Evolutionary conservation across 805 yeast genomes (phyloP), one percentile per base, ranked within the genome.

Genomic region (Barnettozyma siamensis): DNA sequence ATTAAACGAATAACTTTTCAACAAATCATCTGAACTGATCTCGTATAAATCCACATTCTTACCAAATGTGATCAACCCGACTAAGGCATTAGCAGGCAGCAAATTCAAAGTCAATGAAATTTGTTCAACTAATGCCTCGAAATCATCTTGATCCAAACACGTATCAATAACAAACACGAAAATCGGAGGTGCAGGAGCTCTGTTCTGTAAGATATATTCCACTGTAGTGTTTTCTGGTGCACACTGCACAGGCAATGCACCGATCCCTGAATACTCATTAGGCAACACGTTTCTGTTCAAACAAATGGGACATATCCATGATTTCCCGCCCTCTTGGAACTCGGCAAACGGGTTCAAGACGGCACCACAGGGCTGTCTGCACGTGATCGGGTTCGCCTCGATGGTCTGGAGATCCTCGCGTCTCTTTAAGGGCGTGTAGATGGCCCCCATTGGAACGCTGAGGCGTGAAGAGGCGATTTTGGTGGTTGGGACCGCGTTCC

Each of bases 221-320:
- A 77, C 64, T 5, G 82, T 74, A 13, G 77, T 57, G 26, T 43
- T 47, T 35, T 44, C 42, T 7, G 50, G 49, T 7, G 34, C 27
- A 7, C 46, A 34, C 28, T 48, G 49, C 1, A 41, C 19, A 2
- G 55, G 51, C 10, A 39, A 7, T 6, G 41, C 42, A 5, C 33
- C 24, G 9, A 9, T 21, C 6, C 9, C 37, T n/a, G 34, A 40
- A 26, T 65, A 53, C 38, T 70, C 73, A 11, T 62, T 64, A 45
- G 67, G 66, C 5, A 72, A 56, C 28, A 48, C 66, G 49, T 78
- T 78, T 37, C 71, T 63, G 29, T 65, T 59, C 6, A 66, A 64
- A 63, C 86, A 80, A 38, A 78, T 64, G 20, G 76, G 75, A 59
- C 86, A 80, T 4, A 67, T 49, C 85, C 85, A 80, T 4, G 55